Percentiles rank a stretch among this genome's conserved stretches.
Evolutionary conservation across 139 green algal species (phyloP).

Genomic region (Yamagishiella unicocca): DNA sequence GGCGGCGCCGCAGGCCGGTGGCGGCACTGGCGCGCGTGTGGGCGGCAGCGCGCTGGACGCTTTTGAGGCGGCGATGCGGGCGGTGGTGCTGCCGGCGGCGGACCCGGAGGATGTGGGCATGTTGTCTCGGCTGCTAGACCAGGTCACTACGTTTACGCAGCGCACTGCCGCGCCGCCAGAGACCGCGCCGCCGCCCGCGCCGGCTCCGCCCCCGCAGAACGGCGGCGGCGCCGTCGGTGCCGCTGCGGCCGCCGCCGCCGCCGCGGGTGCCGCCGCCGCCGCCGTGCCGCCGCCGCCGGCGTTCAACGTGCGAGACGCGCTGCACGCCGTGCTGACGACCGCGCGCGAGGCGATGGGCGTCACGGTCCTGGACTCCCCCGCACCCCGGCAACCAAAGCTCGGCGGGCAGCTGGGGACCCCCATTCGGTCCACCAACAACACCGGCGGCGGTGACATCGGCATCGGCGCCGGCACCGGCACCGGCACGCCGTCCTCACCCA

Average conservation of each 20-base stretch:
- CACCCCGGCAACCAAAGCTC: background rate
- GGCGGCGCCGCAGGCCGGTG: background rate
- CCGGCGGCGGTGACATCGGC: background rate
- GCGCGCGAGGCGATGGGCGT: background rate
- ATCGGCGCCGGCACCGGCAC: background rate
- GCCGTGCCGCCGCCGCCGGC: background rate
- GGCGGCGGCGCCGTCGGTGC: background rate
- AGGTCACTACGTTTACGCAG: constrained; percentile 42
- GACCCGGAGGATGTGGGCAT: constrained; percentile 43
- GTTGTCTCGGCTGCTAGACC: constrained; percentile 52
- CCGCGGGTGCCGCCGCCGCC: background rate
- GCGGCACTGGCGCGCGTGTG: background rate
- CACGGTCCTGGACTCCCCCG: background rate
- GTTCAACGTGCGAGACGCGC: constrained; percentile 38
- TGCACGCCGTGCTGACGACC: background rate
- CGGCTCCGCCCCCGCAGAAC: background rate
- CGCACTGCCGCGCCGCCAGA: constrained; percentile 33
- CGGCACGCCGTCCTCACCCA: background rate
- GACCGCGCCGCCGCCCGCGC: background rate
- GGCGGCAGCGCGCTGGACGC: constrained; percentile 52
- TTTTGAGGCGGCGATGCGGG: constrained; percentile 48
- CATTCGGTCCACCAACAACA: too few relatives aligned
- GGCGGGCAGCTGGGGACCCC: too few relatives aligned
- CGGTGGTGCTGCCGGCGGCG: constrained; percentile 30
- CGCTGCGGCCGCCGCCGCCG: background rate